A percentile compares a stretch with the other conserved stretches of the same genome.
phyloP scores from a whole-genome alignment of 371 early-diverging fungal genomes.

The Rhizopus delemar region DNA sequence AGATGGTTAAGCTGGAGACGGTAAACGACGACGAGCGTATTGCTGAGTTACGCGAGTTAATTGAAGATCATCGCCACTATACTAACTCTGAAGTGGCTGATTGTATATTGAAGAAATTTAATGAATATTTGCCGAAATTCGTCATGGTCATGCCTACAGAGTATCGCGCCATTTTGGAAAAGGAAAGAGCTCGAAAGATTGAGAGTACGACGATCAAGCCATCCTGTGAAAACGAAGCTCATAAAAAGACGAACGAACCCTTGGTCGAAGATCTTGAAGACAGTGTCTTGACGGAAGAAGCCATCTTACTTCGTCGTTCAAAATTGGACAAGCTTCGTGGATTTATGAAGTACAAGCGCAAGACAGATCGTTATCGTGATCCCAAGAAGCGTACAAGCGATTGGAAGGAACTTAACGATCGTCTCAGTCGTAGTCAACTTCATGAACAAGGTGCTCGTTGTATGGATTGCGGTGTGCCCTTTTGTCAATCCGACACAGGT shows the following conservation, averaged over 20 bases:
- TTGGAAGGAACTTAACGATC: slow-evolving; percentile 91
- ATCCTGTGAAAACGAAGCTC: slow-evolving; percentile 24
- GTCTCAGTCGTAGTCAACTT: slow-evolving; percentile 77
- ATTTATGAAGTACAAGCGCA: slow-evolving; percentile 91
- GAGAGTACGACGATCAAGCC: slow-evolving; percentile 38
- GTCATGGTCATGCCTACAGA: slow-evolving; percentile 96
- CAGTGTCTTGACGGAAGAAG: slow-evolving; percentile 72
- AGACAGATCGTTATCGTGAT: slow-evolving; percentile 85
- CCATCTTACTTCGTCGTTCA: slow-evolving; percentile 63
- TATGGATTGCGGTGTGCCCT: slow-evolving; percentile 97
- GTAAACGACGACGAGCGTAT: slow-evolving; percentile 78
- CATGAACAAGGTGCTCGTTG: slow-evolving; percentile 95
- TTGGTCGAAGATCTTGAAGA: slow-evolving; percentile 90
- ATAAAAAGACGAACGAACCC: slow-evolving; percentile 52
- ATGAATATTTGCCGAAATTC: slow-evolving; percentile 71
- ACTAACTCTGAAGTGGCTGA: slow-evolving; percentile 88
- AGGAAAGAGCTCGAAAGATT: slow-evolving; percentile 57
- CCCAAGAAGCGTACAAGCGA: slow-evolving; percentile 79
- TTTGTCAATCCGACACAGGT: slow-evolving; percentile 95
- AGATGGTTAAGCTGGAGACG: slow-evolving; percentile 87
- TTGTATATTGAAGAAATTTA: slow-evolving; percentile 73
- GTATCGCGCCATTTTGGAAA: slow-evolving; percentile 77
- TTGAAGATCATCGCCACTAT: slow-evolving; percentile 78
- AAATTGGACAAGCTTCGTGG: slow-evolving; percentile 83
- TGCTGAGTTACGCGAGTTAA: slow-evolving; percentile 70